Evolutionary conservation across 2,329 filamentous ascomycete genomes (phyloP), one percentile per base, ranked within the genome.

Genomic region (Ascochyta koolunga): DNA sequence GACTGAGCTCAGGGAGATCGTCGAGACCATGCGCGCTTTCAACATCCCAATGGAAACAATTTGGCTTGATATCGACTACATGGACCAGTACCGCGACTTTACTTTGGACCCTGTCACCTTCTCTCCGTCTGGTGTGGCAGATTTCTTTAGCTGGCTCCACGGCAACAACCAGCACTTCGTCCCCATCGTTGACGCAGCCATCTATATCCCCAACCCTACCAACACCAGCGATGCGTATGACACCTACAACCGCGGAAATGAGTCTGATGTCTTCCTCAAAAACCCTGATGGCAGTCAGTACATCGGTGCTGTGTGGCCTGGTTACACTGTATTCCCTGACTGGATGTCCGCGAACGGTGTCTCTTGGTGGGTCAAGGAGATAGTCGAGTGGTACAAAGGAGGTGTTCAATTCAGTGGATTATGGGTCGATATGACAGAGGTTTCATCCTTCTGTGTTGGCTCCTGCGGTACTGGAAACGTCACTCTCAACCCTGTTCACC

Each of bases 141-240:
- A 77, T 1, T 85, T 87, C 61, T 72, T 87, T 29, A 72, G 76
- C 4, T 74, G 77, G 32, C 72, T 87, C 2, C 82, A 86, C 64
- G 75, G 74, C 4, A 78, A 79, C 56, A 79, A 81, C 25, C 83
- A 83, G 56, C 82, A 86, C 60, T 87, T 83, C 56, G 76, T 86
- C 10, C 84, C 84, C 0, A 87, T 87, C 50, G 80, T 87, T 3
- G 84, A 87, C 64, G 76, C 80, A 6, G 84, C 79, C n/a, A 88
- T 89, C 50, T 92, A 92, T 67, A 83, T 85, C 22, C 89, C 89
- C 0, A 88, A 91, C 61, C 87, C 87, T 0, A 76, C 83, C n/a
- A 89, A 91, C 65, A 78, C 79, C 1, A 84, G 79, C 32, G 89
- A 91, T 55, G 66, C 69, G 0, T 84, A 85, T 59, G 74, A 75